Percentiles rank a stretch among this genome's conserved stretches.
Conservation (phyloP, 768 basidiomycete genomes). For the Pholiota molesta region DNA sequence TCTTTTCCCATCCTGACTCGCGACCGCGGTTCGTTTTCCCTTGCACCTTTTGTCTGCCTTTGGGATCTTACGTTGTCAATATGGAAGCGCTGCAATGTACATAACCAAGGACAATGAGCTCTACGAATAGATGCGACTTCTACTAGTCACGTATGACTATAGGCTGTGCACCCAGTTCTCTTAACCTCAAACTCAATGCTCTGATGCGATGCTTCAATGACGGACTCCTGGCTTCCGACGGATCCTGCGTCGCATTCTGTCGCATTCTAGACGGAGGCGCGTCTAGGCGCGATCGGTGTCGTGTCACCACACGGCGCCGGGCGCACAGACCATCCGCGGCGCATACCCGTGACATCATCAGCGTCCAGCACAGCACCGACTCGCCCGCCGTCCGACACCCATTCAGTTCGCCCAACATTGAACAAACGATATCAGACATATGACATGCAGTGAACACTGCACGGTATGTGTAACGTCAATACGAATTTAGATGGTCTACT, state of each 20-base stretch:
- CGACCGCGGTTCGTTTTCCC: not conserved
- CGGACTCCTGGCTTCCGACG: not conserved
- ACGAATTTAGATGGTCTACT: not conserved
- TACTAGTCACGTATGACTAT: not conserved
- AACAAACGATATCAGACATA: not conserved
- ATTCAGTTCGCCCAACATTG: not conserved
- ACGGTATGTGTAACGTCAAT: not conserved
- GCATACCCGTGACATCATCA: not conserved
- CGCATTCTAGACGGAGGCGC: not conserved
- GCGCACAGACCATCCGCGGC: not conserved
- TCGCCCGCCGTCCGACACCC: not conserved
- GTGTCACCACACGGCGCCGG: not conserved
- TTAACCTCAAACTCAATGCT: not conserved
- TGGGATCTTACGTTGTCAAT: not conserved
- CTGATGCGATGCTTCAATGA: not conserved
- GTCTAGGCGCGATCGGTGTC: not conserved
- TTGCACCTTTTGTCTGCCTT: not conserved
- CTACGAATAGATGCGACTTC: not conserved
- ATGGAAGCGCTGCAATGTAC: slow-evolving; percentile 2
- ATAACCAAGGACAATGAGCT: not conserved
- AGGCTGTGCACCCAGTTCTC: not conserved
- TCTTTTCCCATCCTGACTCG: not conserved
- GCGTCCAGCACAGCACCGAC: not conserved
- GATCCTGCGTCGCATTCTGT: not conserved
- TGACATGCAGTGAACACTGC: not conserved